Percentiles rank a stretch among this genome's conserved stretches.
Conservation (phyloP, 1,139 yeast genomes). For the Saccharomyces hybrid region DNA sequence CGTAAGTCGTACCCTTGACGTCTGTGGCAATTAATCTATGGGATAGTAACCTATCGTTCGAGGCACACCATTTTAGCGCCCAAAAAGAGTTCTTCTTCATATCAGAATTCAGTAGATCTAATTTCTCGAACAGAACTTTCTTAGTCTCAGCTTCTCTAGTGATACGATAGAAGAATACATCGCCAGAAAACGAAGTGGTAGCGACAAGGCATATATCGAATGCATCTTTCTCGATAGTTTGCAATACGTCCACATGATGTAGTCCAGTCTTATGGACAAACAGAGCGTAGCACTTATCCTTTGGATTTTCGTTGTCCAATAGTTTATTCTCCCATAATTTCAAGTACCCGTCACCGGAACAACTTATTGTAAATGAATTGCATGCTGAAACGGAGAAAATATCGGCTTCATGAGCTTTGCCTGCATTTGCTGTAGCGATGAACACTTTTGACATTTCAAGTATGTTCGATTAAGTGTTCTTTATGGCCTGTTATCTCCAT, state of each 20-base stretch:
- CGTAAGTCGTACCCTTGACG: conserved; percentile 48
- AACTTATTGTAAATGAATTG: conserved; percentile 65
- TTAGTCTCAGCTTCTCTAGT: conserved; percentile 15
- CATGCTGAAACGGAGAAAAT: conserved; percentile 59
- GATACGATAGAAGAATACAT: conserved; percentile 39
- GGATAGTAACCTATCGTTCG: conserved; percentile 39
- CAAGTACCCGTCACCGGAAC: conserved; percentile 80
- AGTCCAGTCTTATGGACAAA: conserved; percentile 54
- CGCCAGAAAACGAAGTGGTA: conserved; percentile 56
- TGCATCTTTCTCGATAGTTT: conserved; percentile 37
- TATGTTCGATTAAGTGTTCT: no score
- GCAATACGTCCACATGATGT: conserved; percentile 71
- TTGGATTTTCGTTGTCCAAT: conserved; percentile 44
- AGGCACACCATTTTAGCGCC: conserved; percentile 42
- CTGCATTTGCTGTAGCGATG: conserved; percentile 57
- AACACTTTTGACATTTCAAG: conserved; percentile 63
- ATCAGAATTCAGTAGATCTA: conserved; percentile 20
- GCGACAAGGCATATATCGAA: conserved; percentile 44
- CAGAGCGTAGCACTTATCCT: conserved; percentile 35
- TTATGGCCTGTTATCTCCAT: no score
- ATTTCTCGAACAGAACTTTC: conserved; percentile 3
- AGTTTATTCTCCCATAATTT: conserved; percentile 68
- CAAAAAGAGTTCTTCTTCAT: conserved; percentile 31
- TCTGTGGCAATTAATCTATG: conserved; percentile 51
- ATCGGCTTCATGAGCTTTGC: conserved; percentile 71